Base-by-base conservation (phyloP, 352 stramenopile species). In the Globisporangium yorkense region DNA sequence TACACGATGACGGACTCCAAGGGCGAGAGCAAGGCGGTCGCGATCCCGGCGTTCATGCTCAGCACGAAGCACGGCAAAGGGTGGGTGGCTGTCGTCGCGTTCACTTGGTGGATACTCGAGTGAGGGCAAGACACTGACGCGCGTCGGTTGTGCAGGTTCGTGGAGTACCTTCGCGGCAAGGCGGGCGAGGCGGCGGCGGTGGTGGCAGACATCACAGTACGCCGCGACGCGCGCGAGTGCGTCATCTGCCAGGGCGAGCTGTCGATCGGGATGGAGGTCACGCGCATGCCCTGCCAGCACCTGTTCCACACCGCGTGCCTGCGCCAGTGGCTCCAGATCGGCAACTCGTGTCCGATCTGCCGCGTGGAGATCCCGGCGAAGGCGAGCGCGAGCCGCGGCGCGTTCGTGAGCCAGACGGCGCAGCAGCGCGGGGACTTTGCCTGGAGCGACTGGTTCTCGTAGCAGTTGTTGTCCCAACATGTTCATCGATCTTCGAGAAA, bases 1-100 rank as follows among this genome's bases (percentile, higher is more conserved):
- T 92, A 92, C 67, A 89, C 75, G 18, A 92, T 92, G 83, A 92
- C 80, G 29, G 83, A 92, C 59, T 89, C 78, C 0, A 85, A 72
- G 31, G 78, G 77, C 9, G 80, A 90, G 63, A 84, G 80, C 61
- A 63, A 65, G 12, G 51, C 58, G 16, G 67, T 90, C 20, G 65
- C 61, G 37, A 92, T 92, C 52, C 83, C 83, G 21, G 71, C 80
- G 9, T 90, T 90, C 59, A 92, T 92, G 80, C 80, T 92, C 46
- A 90, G 80, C 51, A 61, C 67, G 9, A 87, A 85, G 56, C 75
- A 87, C 54, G 83, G 83, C 63, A 74, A 77, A 47, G 69, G 76
- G 83, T 90, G 63, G 31, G 53, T 54, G 33, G 7, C 20, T 8
- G 40, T 18, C 16, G 29, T 20, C 9, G 18, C 1, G 29, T 2